Percentiles rank a stretch among this genome's conserved stretches.
phyloP scores from a whole-genome alignment of 306 rosid genomes.

The Urtica urens region DNA sequence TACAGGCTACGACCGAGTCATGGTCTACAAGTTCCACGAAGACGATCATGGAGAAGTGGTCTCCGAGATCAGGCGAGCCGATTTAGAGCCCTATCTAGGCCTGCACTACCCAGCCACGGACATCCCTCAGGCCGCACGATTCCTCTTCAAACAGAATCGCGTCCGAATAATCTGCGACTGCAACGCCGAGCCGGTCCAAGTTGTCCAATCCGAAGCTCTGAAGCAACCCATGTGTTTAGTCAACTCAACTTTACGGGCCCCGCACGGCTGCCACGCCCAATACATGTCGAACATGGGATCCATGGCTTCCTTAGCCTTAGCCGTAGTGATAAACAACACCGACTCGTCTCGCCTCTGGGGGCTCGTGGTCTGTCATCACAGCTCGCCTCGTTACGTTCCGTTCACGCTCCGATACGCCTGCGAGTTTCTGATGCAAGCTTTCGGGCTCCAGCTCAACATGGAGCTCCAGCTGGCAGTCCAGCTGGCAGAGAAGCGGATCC shows the following conservation, averaged over 20 bases:
- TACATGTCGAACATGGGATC: constrained; percentile 81
- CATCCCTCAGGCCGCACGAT: constrained; percentile 78
- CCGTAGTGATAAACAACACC: constrained; percentile 36
- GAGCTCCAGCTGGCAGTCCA: constrained; percentile 68
- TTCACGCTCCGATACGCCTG: constrained; percentile 86
- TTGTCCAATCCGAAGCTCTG: constrained; percentile 48
- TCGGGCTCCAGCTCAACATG: constrained; percentile 57
- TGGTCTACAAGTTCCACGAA: constrained; percentile 78
- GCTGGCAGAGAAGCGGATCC: constrained; percentile 47
- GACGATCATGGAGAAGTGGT: constrained; percentile 90
- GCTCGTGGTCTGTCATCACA: constrained; percentile 76
- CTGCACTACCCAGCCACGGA: constrained; percentile 78
- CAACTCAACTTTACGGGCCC: constrained; percentile 67
- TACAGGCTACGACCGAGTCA: constrained; percentile 79
- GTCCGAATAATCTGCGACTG: constrained; percentile 71
- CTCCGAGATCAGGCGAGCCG: constrained; percentile 60
- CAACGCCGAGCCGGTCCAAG: constrained; percentile 46
- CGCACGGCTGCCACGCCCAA: constrained; percentile 58
- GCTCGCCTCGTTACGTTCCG: constrained; percentile 54
- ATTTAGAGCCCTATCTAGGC: constrained; percentile 68
- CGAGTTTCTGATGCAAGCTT: constrained; percentile 75
- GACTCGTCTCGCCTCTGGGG: constrained; percentile 72
- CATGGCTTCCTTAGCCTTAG: constrained; percentile 60
- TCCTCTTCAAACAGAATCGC: constrained; percentile 68
- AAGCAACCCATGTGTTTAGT: constrained; percentile 66